Evolutionary conservation across 805 yeast genomes (phyloP).

Genomic region (Nakazawaea laoshanensis): DNA sequence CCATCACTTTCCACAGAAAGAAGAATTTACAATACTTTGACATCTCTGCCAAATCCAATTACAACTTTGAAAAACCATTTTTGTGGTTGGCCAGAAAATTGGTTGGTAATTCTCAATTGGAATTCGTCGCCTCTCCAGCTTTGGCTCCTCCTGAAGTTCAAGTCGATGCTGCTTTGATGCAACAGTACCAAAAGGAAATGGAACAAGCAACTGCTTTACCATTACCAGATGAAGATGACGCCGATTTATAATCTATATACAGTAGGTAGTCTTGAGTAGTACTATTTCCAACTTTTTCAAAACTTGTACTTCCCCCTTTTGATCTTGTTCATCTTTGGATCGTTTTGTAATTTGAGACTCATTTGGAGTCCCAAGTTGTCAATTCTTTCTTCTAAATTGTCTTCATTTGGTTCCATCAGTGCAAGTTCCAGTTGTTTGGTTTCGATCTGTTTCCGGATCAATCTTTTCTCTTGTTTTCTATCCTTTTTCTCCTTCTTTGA

Average conservation of each 20-base stretch:
- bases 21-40: conserved; percentile 99
- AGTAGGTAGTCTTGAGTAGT: too few relatives aligned
- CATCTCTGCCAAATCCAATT: conserved; percentile 98
- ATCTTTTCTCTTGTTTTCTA: conserved; percentile 2
- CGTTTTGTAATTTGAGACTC: conserved; percentile 3
- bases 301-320: conserved; percentile 5
- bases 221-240: conserved; percentile 99
- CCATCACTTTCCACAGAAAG: conserved; percentile 99
- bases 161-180: conserved; percentile 94
- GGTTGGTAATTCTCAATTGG: conserved; percentile 96
- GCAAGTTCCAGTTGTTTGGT: conserved; percentile 2
- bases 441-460: conserved; percentile 2
- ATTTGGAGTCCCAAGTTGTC: conserved; percentile 8
- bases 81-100: conserved; percentile 99
- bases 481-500: conserved; percentile 1
- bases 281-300: neutral
- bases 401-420: conserved; percentile 8
- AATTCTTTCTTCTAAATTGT: conserved; percentile 8
- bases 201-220: conserved; percentile 99
- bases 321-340: conserved; percentile 5
- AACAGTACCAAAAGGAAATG: conserved; percentile 98
- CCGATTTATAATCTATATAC: conserved; percentile 72
- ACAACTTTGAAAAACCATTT: conserved; percentile 99
- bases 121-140: conserved; percentile 98
- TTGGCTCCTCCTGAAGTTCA: conserved; percentile 99